Evolutionary conservation across 2,329 filamentous ascomycete genomes (phyloP), one percentile per base, ranked within the genome.

Genomic region (Alternaria panax): DNA sequence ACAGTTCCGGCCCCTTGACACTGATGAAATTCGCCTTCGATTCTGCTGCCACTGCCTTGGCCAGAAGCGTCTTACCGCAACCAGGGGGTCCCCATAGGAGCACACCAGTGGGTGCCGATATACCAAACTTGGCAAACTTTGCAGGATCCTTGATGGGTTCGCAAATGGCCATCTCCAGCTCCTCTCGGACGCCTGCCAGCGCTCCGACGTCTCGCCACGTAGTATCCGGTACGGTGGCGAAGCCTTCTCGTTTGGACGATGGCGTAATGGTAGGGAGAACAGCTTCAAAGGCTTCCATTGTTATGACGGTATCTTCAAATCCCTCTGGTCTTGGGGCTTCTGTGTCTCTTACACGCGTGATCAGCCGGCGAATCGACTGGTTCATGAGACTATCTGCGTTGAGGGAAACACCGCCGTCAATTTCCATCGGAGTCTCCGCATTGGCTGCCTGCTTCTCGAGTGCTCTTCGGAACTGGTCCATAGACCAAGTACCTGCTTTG

Each of bases 1-100:
- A 86, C 9, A 99, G 84, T 76, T 99, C 95, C 0, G 95, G 95
- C 0, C 95, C 95, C 79, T 97, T 97, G 79, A 99, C 92, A 52
- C 92, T 93, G 79, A 99, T 99, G 82, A 99, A 99, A 79, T 97
- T 98, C 47, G 95, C 95, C 76, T 94, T 92, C 7, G 91, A 93
- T 76, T 97, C 93, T 77, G 96, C 96, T 55, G 95, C 95, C 5
- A 97, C 93, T 4, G 95, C 95, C 80, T 98, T 97, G 18, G 95
- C 95, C 2, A 99, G 88, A 2, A 99, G 86, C 0, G 95, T 99
- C 78, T 99, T 99, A 70, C 95, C 95, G 77, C 95, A 99, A 7
- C 95, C 95, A 0, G 95, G 95, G 1, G 95, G 95, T 0, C 95
- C 95, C 92, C 94, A 99, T 54, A 99, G 91, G 0, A 99, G 85